phyloP scores from a whole-genome alignment of 768 basidiomycete genomes.

The Lenzites betulinus region DNA sequence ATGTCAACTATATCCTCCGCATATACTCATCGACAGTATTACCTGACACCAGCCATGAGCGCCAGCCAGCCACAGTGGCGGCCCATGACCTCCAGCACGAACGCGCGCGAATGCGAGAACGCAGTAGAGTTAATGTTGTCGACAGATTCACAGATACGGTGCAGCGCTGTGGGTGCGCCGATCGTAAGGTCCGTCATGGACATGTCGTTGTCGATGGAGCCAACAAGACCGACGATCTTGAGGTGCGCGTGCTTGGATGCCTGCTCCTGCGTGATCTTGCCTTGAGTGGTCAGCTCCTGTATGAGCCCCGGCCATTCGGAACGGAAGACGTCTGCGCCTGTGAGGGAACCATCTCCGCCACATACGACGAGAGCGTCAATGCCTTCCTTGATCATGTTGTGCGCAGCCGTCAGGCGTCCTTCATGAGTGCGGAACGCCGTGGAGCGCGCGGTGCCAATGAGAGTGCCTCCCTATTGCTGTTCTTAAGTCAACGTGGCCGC shows the following conservation, averaged over 20 bases:
- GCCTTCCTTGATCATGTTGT: slow-evolving; percentile 93
- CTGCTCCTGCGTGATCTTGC: slow-evolving; percentile 79
- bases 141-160: slow-evolving; percentile 96
- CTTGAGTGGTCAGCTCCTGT: slow-evolving; percentile 60
- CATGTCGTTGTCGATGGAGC: slow-evolving; percentile 99
- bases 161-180: slow-evolving; percentile 92
- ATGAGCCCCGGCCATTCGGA: slow-evolving; percentile 93
- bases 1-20: not conserved
- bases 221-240: slow-evolving; percentile 96
- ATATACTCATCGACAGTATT: not conserved
- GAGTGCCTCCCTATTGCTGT: slow-evolving; percentile 75
- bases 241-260: slow-evolving; percentile 75
- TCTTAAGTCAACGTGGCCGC: slow-evolving; percentile 1
- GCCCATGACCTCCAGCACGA: slow-evolving; percentile 99
- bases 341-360: slow-evolving; percentile 95
- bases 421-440: slow-evolving; percentile 81
- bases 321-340: slow-evolving; percentile 93
- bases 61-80: slow-evolving; percentile 99
- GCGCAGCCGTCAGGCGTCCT: slow-evolving; percentile 85
- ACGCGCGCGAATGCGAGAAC: slow-evolving; percentile 92
- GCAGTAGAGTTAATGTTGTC: slow-evolving; percentile 99
- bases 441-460: slow-evolving; percentile 93
- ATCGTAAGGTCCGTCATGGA: slow-evolving; percentile 96
- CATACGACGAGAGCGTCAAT: slow-evolving; percentile 97
- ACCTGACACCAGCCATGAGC: slow-evolving; percentile 89